These are phyloP conservation scores for Articulospora tetracladia DNA, from an alignment of 495 filamentous ascomycete genomes.

Conservation along the genomic window DNA sequence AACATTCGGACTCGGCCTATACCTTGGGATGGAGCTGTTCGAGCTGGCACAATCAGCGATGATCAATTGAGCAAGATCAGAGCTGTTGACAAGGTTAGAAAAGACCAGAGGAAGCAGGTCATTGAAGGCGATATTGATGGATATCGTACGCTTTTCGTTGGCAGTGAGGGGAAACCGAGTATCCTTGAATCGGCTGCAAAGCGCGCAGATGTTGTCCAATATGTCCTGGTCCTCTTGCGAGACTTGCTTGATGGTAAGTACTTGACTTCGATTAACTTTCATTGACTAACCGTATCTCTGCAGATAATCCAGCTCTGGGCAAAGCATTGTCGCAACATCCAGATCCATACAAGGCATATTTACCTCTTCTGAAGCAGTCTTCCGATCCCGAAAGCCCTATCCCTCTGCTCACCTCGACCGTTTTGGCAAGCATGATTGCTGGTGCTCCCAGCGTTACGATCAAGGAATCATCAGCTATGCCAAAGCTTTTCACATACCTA, in stretches of 20 bases:
- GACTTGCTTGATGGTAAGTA: constrained; percentile 79
- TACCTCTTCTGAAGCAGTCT: constrained; percentile 80
- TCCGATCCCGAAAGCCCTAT: constrained; percentile 80
- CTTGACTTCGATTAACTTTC: background rate
- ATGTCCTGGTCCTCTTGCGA: constrained; percentile 82
- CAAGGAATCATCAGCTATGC: constrained; percentile 61
- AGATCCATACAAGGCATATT: constrained; percentile 78
- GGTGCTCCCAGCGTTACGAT: constrained; percentile 54
- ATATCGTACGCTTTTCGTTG: constrained; percentile 77
- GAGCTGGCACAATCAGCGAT: constrained; percentile 90
- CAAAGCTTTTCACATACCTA: constrained; percentile 83
- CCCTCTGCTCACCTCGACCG: constrained; percentile 83
- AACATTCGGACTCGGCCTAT: constrained; percentile 93
- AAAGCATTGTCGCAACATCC: constrained; percentile 69
- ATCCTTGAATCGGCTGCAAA: constrained; percentile 77
- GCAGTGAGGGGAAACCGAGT: constrained; percentile 63
- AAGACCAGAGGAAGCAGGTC: constrained; percentile 76
- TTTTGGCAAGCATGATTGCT: constrained; percentile 78
- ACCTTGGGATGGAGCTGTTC: constrained; percentile 95
- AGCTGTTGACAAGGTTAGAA: constrained; percentile 93
- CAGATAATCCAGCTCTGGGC: constrained; percentile 75
- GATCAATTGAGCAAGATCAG: constrained; percentile 94
- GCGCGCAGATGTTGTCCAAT: constrained; percentile 85
- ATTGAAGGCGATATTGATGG: constrained; percentile 74
- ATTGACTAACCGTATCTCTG: constrained; percentile 18